These are phyloP conservation scores for Physocladia obscura DNA, from an alignment of 192 early-diverging fungal genomes.

Conservation along the genomic window DNA sequence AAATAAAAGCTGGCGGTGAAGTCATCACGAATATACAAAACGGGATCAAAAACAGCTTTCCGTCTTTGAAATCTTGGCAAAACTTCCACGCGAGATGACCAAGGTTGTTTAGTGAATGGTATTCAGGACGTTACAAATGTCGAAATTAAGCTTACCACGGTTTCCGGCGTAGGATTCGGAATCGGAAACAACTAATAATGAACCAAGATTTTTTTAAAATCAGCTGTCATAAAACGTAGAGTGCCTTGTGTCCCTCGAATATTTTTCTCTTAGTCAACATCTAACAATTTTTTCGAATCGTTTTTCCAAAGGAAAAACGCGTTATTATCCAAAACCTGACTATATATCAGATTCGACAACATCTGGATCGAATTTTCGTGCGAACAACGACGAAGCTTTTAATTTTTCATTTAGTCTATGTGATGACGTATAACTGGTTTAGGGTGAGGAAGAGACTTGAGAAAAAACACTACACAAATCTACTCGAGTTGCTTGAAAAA, in stretches of 20 bases:
- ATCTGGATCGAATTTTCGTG: not conserved
- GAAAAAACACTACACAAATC: not conserved
- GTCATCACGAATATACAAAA: not conserved
- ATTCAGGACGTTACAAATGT: slow-evolving; percentile 2
- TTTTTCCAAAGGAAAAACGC: not conserved
- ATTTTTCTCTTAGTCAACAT: not conserved
- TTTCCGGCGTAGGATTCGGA: not conserved
- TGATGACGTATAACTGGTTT: not conserved
- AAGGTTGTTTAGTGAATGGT: not conserved
- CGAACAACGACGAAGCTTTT: not conserved
- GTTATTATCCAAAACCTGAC: not conserved
- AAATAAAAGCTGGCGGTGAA: not conserved
- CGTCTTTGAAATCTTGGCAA: not conserved
- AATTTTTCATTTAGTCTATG: not conserved
- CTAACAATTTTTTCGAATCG: not conserved
- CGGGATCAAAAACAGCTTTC: not conserved
- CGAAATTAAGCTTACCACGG: not conserved
- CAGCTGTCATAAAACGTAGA: slow-evolving; percentile 8
- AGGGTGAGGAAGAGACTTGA: not conserved
- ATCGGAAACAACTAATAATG: not conserved
- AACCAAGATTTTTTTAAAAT: not conserved
- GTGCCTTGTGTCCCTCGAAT: not conserved
- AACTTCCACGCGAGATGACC: slow-evolving; percentile 17
- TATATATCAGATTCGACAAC: not conserved
- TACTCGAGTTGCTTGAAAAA: not conserved